Percentiles rank a stretch among this genome's conserved stretches.
Conservation (phyloP, 192 early-diverging fungal species). For the Bifiguratus adelaidae region DNA sequence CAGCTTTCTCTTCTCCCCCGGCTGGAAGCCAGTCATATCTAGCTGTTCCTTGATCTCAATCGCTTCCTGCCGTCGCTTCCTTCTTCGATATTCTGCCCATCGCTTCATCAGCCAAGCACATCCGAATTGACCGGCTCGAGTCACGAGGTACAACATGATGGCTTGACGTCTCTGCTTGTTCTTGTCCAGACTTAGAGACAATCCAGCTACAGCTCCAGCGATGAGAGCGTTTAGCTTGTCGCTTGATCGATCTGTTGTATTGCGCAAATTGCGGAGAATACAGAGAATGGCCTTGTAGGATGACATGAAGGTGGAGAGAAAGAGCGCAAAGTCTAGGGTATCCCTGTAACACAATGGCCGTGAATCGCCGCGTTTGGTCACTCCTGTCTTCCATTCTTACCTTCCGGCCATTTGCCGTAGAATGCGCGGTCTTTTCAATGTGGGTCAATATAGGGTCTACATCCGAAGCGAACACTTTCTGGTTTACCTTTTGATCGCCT, state of each 20-base stretch:
- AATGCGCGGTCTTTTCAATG: slow-evolving; percentile 19
- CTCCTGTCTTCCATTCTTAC: slow-evolving; percentile 4
- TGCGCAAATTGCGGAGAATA: slow-evolving; percentile 35
- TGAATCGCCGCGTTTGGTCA: background rate
- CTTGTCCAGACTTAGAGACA: slow-evolving; percentile 48
- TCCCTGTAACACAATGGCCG: slow-evolving; percentile 21
- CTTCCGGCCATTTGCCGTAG: slow-evolving; percentile 33
- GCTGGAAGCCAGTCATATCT: slow-evolving; percentile 1
- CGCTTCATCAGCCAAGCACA: slow-evolving; percentile 49
- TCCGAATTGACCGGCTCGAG: slow-evolving; percentile 51
- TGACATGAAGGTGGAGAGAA: slow-evolving; percentile 49
- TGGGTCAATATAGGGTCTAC: background rate
- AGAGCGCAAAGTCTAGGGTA: slow-evolving; percentile 53
- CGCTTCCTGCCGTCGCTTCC: slow-evolving; percentile 8
- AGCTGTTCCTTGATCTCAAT: slow-evolving; percentile 5
- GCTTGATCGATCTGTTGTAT: slow-evolving; percentile 15
- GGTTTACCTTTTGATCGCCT: slow-evolving; percentile 34
- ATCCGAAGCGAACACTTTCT: background rate
- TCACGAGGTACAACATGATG: slow-evolving; percentile 51
- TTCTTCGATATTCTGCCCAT: slow-evolving; percentile 29
- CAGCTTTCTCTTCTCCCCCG: slow-evolving; percentile 2
- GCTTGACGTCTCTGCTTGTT: slow-evolving; percentile 44
- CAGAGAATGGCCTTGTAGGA: slow-evolving; percentile 57
- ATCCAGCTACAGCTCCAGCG: slow-evolving; percentile 49
- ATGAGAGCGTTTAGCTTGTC: slow-evolving; percentile 54